Evolutionary conservation across 2,329 filamentous ascomycete species (phyloP).

Genomic region (Torrubiella hemipterigena): DNA sequence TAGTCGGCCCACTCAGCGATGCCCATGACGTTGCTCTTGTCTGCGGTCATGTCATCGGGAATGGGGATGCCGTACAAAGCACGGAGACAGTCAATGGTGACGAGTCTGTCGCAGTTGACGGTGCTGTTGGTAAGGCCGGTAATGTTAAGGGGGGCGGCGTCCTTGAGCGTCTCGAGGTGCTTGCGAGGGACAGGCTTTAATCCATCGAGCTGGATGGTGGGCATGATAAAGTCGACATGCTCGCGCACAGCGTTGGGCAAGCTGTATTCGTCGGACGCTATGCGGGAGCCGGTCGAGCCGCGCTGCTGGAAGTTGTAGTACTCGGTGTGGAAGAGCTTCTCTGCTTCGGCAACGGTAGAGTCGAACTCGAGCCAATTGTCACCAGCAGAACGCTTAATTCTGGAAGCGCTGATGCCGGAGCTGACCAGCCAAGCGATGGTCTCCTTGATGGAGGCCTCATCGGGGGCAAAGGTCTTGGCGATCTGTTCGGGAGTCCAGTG

Average conservation of each 20-base stretch:
- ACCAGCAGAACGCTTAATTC: constrained; percentile 2
- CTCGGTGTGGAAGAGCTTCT: constrained; percentile 36
- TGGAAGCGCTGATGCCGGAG: constrained; percentile 28
- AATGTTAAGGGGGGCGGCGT: not conserved
- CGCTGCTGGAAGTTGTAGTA: constrained; percentile 35
- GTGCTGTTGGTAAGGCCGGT: not conserved
- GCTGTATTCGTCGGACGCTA: constrained; percentile 26
- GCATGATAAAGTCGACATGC: constrained; percentile 27
- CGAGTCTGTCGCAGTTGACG: constrained; percentile 34
- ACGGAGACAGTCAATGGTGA: constrained; percentile 41
- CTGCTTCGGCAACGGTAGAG: constrained; percentile 37
- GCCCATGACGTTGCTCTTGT: constrained; percentile 32
- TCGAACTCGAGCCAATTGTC: constrained; percentile 40
- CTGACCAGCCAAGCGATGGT: constrained; percentile 37
- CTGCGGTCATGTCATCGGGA: constrained; percentile 19
- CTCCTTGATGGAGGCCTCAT: constrained; percentile 29
- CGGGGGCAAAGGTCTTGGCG: constrained; percentile 25
- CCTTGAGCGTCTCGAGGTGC: not conserved
- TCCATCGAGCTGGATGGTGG: constrained; percentile 22
- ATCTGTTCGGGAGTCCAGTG: constrained; percentile 30
- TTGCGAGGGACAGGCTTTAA: not conserved
- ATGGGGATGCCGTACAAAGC: constrained; percentile 26
- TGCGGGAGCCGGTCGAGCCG: constrained; percentile 15
- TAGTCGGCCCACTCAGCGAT: constrained; percentile 38
- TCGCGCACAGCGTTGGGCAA: constrained; percentile 19